These are phyloP conservation scores for Skeletonema costatum DNA, from an alignment of 108 stramenopile species.

Conservation along the genomic window DNA sequence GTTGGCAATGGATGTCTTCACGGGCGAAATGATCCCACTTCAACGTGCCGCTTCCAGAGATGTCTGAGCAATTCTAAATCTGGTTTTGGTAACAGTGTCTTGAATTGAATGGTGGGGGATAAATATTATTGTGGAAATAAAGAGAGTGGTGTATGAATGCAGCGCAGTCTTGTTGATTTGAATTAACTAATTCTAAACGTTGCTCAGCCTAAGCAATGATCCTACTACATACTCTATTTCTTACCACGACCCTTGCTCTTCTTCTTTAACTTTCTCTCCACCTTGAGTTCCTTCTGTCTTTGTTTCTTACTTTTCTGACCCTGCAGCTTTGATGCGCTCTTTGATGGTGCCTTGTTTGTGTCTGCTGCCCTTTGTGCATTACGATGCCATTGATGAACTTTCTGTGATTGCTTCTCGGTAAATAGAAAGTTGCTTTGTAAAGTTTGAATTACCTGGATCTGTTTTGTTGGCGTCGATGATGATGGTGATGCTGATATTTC, in stretches of 20 bases:
- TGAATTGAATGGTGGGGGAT: neutral
- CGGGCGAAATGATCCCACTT: slow-evolving; percentile 57
- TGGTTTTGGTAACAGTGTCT: neutral
- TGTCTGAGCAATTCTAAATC: neutral
- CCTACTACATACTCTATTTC: neutral
- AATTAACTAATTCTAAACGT: neutral
- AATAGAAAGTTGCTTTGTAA: slow-evolving; percentile 39
- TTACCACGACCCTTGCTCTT: slow-evolving; percentile 15
- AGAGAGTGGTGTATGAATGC: neutral
- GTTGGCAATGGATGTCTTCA: slow-evolving; percentile 89
- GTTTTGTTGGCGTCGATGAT: neutral
- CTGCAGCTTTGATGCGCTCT: slow-evolving; percentile 51
- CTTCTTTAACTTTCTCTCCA: slow-evolving; percentile 45
- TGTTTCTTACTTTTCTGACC: slow-evolving; percentile 60
- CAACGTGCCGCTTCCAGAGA: neutral
- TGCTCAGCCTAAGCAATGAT: neutral
- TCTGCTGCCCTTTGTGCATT: slow-evolving; percentile 62
- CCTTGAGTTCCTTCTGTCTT: slow-evolving; percentile 38
- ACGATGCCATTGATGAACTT: slow-evolving; percentile 59
- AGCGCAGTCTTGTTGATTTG: neutral
- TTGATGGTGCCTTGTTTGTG: slow-evolving; percentile 62
- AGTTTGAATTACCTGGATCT: slow-evolving; percentile 8
- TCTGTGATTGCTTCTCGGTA: slow-evolving; percentile 62
- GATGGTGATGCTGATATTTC: neutral
- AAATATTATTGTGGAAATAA: neutral